Conservation (phyloP, 148 eudicot species). For the Oxyria digyna region DNA sequence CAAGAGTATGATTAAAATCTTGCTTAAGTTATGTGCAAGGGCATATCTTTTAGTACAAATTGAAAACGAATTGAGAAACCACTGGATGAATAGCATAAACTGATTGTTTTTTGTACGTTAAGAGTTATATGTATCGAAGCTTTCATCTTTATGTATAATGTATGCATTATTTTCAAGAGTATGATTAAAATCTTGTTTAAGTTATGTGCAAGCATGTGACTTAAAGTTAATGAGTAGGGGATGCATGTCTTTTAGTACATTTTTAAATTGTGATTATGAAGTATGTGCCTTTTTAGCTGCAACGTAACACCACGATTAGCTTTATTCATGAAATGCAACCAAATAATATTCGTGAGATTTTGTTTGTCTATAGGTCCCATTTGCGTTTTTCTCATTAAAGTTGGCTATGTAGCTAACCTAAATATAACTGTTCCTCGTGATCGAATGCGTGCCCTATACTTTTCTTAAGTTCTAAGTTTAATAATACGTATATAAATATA, state of each 20-base stretch:
- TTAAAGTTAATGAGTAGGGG: not conserved
- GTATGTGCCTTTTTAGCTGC: not conserved
- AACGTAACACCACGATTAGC: not conserved
- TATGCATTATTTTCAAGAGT: too few relatives aligned
- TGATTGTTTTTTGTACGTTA: too few relatives aligned
- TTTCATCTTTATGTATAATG: too few relatives aligned
- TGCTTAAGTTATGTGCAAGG: too few relatives aligned
- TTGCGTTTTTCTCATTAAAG: not conserved
- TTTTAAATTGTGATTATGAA: not conserved
- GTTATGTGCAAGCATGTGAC: not conserved
- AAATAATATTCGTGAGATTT: constrained; percentile 1
- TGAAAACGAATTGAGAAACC: too few relatives aligned
- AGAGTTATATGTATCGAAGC: too few relatives aligned
- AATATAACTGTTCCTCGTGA: not conserved
- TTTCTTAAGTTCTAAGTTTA: too few relatives aligned
- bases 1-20: too few relatives aligned
- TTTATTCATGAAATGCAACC: not conserved
- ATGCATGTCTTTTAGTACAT: not conserved
- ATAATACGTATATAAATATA: too few relatives aligned
- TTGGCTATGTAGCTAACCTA: not conserved
- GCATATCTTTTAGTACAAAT: too few relatives aligned
- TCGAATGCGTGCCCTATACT: too few relatives aligned
- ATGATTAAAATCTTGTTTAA: not conserved
- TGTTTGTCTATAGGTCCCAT: not conserved
- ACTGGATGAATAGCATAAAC: too few relatives aligned